Base-by-base conservation (phyloP, 768 basidiomycete species). In the Boletus barrowsii region DNA sequence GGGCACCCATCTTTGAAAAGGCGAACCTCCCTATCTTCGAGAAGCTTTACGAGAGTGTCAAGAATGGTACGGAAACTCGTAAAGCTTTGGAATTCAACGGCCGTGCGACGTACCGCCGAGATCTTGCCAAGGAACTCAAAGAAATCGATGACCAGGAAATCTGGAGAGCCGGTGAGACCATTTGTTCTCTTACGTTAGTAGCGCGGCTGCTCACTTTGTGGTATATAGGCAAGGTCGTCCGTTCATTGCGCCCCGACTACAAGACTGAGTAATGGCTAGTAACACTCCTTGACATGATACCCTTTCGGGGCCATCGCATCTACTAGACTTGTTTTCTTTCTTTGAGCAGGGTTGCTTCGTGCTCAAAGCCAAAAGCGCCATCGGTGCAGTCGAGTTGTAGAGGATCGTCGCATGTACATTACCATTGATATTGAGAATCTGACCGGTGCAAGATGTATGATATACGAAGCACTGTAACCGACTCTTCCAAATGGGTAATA, bases 101-200 rank as follows among this genome's bases (percentile, higher is more conserved):
- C 40, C 87, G 93, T 50, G 71, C 81, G 58, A 96, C 94, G 2
- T 99, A 99, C 79, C 89, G 95, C 59, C 76, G 91, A 71, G 94
- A 96, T 67, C 86, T 98, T 57, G 87, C 87, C 60, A 87, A 83
- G 78, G 96, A 98, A 75, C 82, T 96, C 55, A 87, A 83, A 68
- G 93, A 90, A 73, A 98, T 99, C 67, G 87, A 98, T 76, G 85
- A 93, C 74, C 96, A 98, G 76, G 96, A 98, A 80, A 98, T 98
- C 73, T 98, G 96, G 96, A 79, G 93, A 56, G 95, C 96, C 59
- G 94, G 87, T 83, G 68, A 56, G 81, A 73, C 14, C 20, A 42
- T 39, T 62, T 8, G 4, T 43, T 26, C 47, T 20, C 24, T 15
- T 8, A 8, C n/a, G 6, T 17, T 10, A 3, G 37, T 22, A 4